Conservation (phyloP, 2,329 filamentous ascomycete genomes). For the Keithomyces neogunnii region DNA sequence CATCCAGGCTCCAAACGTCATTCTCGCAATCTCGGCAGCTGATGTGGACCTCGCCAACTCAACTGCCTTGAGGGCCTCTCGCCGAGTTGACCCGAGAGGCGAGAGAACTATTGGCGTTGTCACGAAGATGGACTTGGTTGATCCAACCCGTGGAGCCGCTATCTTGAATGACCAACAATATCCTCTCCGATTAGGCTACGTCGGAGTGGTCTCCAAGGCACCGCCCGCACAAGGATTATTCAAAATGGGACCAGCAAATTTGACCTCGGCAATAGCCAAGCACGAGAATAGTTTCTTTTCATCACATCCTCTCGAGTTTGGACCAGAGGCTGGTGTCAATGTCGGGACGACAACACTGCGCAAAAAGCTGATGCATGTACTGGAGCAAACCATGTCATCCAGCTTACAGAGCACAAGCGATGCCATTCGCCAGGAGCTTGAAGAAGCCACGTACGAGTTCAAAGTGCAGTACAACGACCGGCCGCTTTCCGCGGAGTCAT, state of each 20-base stretch:
- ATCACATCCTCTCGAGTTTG: constrained; percentile 73
- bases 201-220: constrained; percentile 84
- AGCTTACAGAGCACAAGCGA: constrained; percentile 85
- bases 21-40: constrained; percentile 92
- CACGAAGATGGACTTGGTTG: constrained; percentile 97
- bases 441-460: constrained; percentile 96
- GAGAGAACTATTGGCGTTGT: constrained; percentile 98
- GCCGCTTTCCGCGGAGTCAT: constrained; percentile 88
- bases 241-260: constrained; percentile 70
- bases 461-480: constrained; percentile 99
- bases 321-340: constrained; percentile 59
- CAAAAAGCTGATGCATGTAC: constrained; percentile 93
- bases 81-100: constrained; percentile 85
- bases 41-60: constrained; percentile 98
- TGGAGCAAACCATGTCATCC: constrained; percentile 94
- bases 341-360: constrained; percentile 81
- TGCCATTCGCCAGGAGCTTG: constrained; percentile 87
- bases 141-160: constrained; percentile 65
- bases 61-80: constrained; percentile 79
- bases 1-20: constrained; percentile 91
- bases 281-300: constrained; percentile 87
- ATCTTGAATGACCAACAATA: constrained; percentile 89
- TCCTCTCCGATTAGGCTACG: constrained; percentile 87
- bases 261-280: constrained; percentile 72
- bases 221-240: constrained; percentile 68